phyloP scores from a whole-genome alignment of 2,329 filamentous ascomycete genomes.

The Sporothrix euskadiensis region DNA sequence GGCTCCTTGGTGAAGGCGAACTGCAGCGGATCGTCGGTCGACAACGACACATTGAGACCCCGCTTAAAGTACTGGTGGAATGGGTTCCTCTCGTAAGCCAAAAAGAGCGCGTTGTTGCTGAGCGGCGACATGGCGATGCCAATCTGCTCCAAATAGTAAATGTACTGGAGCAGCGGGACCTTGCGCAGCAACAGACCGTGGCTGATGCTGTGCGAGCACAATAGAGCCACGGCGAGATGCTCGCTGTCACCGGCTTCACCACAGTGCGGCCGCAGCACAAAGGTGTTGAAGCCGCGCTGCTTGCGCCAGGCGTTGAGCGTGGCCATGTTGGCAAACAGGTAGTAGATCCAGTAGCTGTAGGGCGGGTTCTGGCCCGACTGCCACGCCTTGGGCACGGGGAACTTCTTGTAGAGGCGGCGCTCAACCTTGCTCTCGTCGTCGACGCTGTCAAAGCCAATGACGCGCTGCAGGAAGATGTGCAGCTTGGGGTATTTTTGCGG shows the following conservation, averaged over 20 bases:
- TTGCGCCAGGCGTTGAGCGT: constrained; percentile 92
- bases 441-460: constrained; percentile 96
- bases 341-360: constrained; percentile 99
- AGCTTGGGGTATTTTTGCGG: constrained; percentile 86
- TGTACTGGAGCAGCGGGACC: constrained; percentile 90
- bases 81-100: constrained; percentile 95
- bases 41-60: constrained; percentile 91
- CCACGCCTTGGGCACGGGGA: constrained; percentile 87
- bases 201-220: constrained; percentile 96
- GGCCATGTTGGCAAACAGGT: constrained; percentile 89
- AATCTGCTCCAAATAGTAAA: constrained; percentile 97
- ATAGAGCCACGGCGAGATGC: constrained; percentile 84
- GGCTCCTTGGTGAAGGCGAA: constrained; percentile 99
- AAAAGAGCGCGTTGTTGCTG: constrained; percentile 94
- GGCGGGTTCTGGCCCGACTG: constrained; percentile 91
- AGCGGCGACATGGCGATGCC: constrained; percentile 99
- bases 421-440: constrained; percentile 98
- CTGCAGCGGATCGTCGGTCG: constrained; percentile 93
- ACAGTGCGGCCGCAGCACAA: constrained; percentile 88
- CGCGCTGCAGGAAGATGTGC: constrained; percentile 89
- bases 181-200: constrained; percentile 91
- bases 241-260: constrained; percentile 97
- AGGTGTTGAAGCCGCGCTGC: constrained; percentile 91
- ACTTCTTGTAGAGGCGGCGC: constrained; percentile 91
- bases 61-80: constrained; percentile 95